phyloP scores from a whole-genome alignment of 2,329 filamentous ascomycete genomes.

The Aspergillus piperis region DNA sequence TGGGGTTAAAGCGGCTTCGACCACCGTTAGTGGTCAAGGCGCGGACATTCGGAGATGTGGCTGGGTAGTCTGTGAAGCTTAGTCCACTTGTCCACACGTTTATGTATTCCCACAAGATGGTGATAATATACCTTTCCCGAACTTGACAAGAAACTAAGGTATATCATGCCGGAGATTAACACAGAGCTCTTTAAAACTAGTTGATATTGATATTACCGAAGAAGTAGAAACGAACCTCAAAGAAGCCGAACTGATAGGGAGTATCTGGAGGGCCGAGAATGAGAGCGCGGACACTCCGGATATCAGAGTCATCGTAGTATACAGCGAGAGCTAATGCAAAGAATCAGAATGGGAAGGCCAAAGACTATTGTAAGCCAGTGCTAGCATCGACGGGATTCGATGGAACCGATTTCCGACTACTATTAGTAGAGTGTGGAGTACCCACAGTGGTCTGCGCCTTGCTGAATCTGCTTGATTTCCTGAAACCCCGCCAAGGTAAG shows the following conservation, averaged over 20 bases:
- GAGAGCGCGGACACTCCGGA: constrained; percentile 81
- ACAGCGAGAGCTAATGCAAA: constrained; percentile 74
- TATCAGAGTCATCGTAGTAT: constrained; percentile 81
- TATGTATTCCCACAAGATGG: background rate
- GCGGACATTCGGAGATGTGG: constrained; percentile 60
- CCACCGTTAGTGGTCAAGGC: constrained; percentile 87
- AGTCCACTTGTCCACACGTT: background rate
- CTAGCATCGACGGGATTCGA: background rate
- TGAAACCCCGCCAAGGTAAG: constrained; percentile 38
- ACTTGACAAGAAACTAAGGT: constrained; percentile 71
- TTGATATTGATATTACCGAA: background rate
- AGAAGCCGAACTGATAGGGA: constrained; percentile 96
- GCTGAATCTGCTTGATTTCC: constrained; percentile 86
- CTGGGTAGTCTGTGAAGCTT: constrained; percentile 71
- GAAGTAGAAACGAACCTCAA: constrained; percentile 63
- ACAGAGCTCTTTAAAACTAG: background rate
- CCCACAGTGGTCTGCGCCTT: constrained; percentile 79
- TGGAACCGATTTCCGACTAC: background rate
- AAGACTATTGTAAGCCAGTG: background rate
- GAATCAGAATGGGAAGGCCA: constrained; percentile 7
- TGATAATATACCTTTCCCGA: constrained; percentile 63
- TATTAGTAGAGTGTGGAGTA: constrained; percentile 14
- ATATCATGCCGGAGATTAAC: constrained; percentile 4
- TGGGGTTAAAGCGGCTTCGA: constrained; percentile 88
- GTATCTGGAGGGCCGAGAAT: constrained; percentile 93